These are phyloP conservation scores for Penicillium cosmopolitanum DNA, from an alignment of 495 filamentous ascomycete genomes.

Conservation along the genomic window DNA sequence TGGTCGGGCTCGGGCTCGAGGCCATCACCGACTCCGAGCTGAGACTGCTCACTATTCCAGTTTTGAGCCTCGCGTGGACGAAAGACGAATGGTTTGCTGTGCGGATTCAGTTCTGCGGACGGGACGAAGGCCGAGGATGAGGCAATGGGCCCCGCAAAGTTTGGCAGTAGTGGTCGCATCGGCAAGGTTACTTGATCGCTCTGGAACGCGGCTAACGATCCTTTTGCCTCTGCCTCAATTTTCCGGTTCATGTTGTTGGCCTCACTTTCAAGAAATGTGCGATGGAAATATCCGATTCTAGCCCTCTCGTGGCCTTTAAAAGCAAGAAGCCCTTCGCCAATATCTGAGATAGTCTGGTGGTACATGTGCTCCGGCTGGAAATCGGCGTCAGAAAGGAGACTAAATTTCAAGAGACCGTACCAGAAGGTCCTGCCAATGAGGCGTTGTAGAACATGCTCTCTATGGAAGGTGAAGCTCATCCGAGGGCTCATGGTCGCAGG, in stretches of 20 bases:
- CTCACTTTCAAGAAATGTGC: not conserved
- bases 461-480: not conserved
- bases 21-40: too few species aligned
- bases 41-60: too few species aligned
- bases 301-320: constrained; percentile 20
- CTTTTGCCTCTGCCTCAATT: not conserved
- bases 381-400: not conserved
- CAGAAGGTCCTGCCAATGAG: constrained; percentile 43
- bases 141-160: too few species aligned
- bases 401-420: constrained; percentile 12
- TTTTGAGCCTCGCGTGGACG: too few species aligned
- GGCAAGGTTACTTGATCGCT: too few species aligned
- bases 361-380: not conserved
- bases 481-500: not conserved
- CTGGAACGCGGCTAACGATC: too few species aligned
- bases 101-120: too few species aligned
- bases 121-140: too few species aligned
- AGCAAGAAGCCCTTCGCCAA: constrained; percentile 16
- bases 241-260: constrained; percentile 9
- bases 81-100: too few species aligned
- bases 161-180: too few species aligned
- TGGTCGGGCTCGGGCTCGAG: too few species aligned
- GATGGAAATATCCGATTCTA: constrained; percentile 3
- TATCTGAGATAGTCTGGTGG: constrained; percentile 17
- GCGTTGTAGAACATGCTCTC: constrained; percentile 29